phyloP scores from a whole-genome alignment of 306 rosid species.

The Trifolium repens region DNA sequence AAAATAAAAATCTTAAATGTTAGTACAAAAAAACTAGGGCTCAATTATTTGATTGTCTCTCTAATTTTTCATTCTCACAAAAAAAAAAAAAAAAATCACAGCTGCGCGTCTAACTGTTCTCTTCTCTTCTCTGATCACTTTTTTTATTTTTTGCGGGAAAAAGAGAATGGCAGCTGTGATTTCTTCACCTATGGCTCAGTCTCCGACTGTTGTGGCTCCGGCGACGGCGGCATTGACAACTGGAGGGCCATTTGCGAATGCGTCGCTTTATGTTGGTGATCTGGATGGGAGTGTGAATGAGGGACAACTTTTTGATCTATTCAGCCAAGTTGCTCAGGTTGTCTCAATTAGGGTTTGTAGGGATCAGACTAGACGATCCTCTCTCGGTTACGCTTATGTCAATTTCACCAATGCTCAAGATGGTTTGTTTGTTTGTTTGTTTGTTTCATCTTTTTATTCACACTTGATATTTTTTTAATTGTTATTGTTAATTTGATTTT shows the following conservation, averaged over 20 bases:
- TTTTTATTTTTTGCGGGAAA: not conserved
- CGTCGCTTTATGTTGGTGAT: slow-evolving; percentile 83
- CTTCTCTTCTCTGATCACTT: too few species aligned
- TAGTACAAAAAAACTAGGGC: too few species aligned
- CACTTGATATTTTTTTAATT: not conserved
- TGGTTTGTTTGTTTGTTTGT: slow-evolving; percentile 60
- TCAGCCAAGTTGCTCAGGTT: slow-evolving; percentile 59
- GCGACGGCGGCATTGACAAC: slow-evolving; percentile 12
- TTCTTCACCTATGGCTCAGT: slow-evolving; percentile 45
- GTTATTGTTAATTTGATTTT: not conserved
- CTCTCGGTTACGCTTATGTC: slow-evolving; percentile 92
- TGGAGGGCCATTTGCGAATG: slow-evolving; percentile 42
- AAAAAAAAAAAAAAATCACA: too few species aligned
- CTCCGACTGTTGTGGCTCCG: slow-evolving; percentile 20
- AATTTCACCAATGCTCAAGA: slow-evolving; percentile 64
- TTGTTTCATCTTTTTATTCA: not conserved
- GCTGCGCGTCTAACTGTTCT: too few species aligned
- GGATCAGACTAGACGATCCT: slow-evolving; percentile 64
- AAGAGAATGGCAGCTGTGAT: slow-evolving; percentile 55
- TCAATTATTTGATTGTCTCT: too few species aligned
- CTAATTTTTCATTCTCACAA: too few species aligned
- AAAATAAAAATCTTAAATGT: too few species aligned
- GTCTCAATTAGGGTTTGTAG: slow-evolving; percentile 80
- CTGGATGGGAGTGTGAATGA: slow-evolving; percentile 71
- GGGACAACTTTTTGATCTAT: slow-evolving; percentile 70